These are phyloP conservation scores for Craterostigma plantagineum DNA, from an alignment of 257 asterid genomes.

Conservation along the genomic window DNA sequence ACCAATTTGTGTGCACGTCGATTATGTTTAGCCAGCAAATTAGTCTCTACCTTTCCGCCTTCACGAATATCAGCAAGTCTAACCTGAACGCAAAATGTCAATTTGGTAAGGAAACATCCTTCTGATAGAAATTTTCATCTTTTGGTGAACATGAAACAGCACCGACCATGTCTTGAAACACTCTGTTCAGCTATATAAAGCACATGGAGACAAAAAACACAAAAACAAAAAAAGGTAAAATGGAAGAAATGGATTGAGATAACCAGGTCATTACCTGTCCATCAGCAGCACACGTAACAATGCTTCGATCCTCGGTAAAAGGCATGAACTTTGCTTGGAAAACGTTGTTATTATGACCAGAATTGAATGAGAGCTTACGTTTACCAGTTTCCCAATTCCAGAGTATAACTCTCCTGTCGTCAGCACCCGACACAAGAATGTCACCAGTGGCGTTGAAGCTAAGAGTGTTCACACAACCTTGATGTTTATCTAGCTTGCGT, in stretches of 20 bases:
- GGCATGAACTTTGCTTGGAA: constrained; percentile 94
- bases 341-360: constrained; percentile 69
- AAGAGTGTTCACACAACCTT: constrained; percentile 75
- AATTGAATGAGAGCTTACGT: constrained; percentile 41
- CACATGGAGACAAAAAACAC: background rate
- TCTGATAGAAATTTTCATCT: no score
- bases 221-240: no score
- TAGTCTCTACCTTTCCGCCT: constrained; percentile 41
- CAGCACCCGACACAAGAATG: constrained; percentile 74
- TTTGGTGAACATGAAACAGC: no score
- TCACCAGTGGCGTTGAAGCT: constrained; percentile 66
- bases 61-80: constrained; percentile 63
- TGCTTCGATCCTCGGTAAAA: constrained; percentile 53
- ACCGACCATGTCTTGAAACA: no score
- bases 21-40: constrained; percentile 36
- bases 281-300: constrained; percentile 91
- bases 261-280: constrained; percentile 47
- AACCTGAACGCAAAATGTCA: constrained; percentile 27
- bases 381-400: constrained; percentile 94
- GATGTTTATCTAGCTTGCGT: constrained; percentile 57
- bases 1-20: constrained; percentile 76
- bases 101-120: constrained; percentile 5
- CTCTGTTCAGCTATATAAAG: no score
- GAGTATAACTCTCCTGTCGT: constrained; percentile 61
- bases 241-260: background rate